A percentile compares a stretch with the other conserved stretches of the same genome.
Conservation (phyloP, 2,329 filamentous ascomycete genomes). For the Cercospora sp. region DNA sequence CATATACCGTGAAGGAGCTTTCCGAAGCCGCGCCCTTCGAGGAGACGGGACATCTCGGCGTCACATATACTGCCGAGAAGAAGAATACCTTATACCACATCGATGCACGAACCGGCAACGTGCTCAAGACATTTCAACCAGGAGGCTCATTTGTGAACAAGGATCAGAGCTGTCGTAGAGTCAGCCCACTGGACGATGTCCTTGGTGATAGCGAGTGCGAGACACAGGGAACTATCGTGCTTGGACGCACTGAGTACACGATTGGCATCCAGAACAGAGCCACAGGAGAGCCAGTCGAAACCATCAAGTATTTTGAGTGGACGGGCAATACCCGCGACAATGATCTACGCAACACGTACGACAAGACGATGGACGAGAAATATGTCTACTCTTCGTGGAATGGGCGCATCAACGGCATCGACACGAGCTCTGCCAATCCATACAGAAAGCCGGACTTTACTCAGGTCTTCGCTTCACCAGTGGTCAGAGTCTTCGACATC, state of each 20-base stretch:
- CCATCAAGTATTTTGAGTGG: conserved; percentile 92
- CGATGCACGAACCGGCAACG: conserved; percentile 78
- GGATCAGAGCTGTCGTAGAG: conserved; percentile 71
- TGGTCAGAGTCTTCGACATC: conserved; percentile 37
- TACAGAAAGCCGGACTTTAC: conserved; percentile 27
- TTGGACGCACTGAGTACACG: conserved; percentile 86
- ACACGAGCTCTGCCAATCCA: conserved; percentile 53
- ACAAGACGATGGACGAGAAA: conserved; percentile 74
- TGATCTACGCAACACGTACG: conserved; percentile 83
- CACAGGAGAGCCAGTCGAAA: conserved; percentile 75
- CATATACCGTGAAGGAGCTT: conserved; percentile 78
- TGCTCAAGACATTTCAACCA: conserved; percentile 81
- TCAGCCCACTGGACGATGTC: conserved; percentile 59
- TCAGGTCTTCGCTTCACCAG: conserved; percentile 38
- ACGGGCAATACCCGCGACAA: conserved; percentile 85
- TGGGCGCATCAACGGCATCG: conserved; percentile 78
- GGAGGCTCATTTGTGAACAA: conserved; percentile 65
- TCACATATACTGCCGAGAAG: conserved; percentile 90
- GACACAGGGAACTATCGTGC: conserved; percentile 73
- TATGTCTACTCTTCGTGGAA: conserved; percentile 88
- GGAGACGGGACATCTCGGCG: conserved; percentile 66
- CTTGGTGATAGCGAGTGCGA: conserved; percentile 69
- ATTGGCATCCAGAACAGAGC: conserved; percentile 78
- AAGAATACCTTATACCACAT: conserved; percentile 86
- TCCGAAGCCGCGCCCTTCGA: conserved; percentile 77